Conservation (phyloP, 176 grass and related monocot species). For the Rhynchospora breviuscula region DNA sequence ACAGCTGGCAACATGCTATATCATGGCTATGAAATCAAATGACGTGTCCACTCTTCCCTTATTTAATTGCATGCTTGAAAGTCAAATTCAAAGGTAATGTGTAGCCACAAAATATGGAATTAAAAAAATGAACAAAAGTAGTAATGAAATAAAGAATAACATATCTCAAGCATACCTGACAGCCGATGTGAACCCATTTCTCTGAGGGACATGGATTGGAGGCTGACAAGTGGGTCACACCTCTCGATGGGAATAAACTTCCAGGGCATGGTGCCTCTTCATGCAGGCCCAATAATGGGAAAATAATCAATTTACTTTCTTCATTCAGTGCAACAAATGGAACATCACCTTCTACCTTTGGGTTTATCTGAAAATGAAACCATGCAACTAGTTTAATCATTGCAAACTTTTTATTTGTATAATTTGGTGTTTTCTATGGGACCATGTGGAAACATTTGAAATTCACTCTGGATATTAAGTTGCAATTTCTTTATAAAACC, state of each 20-base stretch:
- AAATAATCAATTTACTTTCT: constrained; percentile 69
- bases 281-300: constrained; percentile 66
- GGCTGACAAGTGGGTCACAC: constrained; percentile 38
- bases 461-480: background rate
- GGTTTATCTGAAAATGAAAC: constrained; percentile 28
- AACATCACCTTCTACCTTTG: constrained; percentile 30
- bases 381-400: background rate
- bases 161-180: constrained; percentile 49
- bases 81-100: background rate
- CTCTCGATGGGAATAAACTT: constrained; percentile 49
- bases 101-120: background rate
- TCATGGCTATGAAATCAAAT: background rate
- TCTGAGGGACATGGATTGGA: constrained; percentile 53
- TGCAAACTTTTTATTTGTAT: background rate
- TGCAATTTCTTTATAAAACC: background rate
- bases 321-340: constrained; percentile 80
- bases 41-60: background rate
- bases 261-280: constrained; percentile 44
- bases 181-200: constrained; percentile 85
- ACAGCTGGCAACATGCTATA: background rate
- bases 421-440: background rate
- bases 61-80: constrained; percentile 2
- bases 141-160: background rate
- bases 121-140: background rate
- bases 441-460: background rate